Evolutionary conservation across 495 filamentous ascomycete genomes (phyloP).

Genomic region (Xylaria scruposa): DNA sequence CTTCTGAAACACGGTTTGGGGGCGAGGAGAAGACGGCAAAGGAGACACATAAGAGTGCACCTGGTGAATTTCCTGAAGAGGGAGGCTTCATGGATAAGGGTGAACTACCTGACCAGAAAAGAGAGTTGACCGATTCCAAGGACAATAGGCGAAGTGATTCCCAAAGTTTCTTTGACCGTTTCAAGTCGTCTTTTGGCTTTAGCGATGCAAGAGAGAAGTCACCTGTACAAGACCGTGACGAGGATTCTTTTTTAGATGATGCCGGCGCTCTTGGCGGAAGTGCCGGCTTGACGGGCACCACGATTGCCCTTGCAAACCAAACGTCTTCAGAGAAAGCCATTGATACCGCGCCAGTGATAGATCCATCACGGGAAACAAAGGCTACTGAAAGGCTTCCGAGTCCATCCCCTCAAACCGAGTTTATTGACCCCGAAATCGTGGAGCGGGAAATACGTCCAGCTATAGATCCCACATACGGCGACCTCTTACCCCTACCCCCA

Average conservation of each 20-base stretch:
- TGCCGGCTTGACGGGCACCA: constrained; percentile 60
- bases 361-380: constrained; percentile 26
- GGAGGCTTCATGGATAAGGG: constrained; percentile 21
- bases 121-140: constrained; percentile 37
- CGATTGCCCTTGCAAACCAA: constrained; percentile 51
- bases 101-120: constrained; percentile 42
- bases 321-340: constrained; percentile 51
- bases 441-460: constrained; percentile 58
- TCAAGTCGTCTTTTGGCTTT: constrained; percentile 43
- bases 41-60: constrained; percentile 28
- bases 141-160: constrained; percentile 41
- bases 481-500: constrained; percentile 62
- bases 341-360: constrained; percentile 42
- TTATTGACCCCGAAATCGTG: constrained; percentile 59
- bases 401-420: constrained; percentile 42
- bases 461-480: constrained; percentile 63
- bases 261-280: constrained; percentile 67
- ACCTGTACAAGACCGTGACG: constrained; percentile 39
- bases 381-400: constrained; percentile 31
- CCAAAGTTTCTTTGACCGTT: constrained; percentile 46
- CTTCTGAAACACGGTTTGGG: constrained; percentile 24
- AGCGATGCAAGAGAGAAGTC: constrained; percentile 36
- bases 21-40: constrained; percentile 31
- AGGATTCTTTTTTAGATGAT: constrained; percentile 68
- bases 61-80: constrained; percentile 31